Base-by-base conservation (phyloP, 306 rosid genomes). In the Begonia peltatifolia region DNA sequence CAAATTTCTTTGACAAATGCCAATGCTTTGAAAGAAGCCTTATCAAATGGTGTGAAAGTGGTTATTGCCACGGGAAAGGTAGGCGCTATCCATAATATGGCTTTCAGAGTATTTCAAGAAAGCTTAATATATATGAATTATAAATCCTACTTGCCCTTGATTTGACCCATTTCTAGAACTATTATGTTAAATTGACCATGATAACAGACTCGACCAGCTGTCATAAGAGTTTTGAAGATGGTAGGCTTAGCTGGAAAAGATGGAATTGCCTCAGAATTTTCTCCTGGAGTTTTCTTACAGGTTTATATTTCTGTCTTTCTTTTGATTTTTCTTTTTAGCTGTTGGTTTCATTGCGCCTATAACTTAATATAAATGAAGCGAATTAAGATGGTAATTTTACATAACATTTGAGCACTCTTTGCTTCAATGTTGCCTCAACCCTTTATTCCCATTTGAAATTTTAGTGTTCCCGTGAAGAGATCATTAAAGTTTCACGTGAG, bases 1-100 rank as follows among this genome's bases (percentile, higher is more conserved):
- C 94, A 70, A 74, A 63, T 90, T 69, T 58, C 79, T 66, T 54
- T 79, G 50, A 47, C 79, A 48, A 90, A 82, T 63, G 76, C 60
- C 60, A 67, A 61, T 69, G 99, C 94, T 62, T 58, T 90, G 70
- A 80, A 71, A 71, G 95, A 86, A 65, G 99, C 80, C 36, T 50
- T 70, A 43, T 73, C 74, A 36, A 86, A 87, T 74, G 99, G 95
- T 67, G 86, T 85, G 67, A 83, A 90, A 69, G 73, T 90, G 74
- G 87, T 90, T 64, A 80, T 90, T 58, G 97, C 97, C 68, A 90
- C 97, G 0, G 97, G 97, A 67, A 90, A 90, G 76, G 95, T 90
- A 78, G 69, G 87, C 53, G 14, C 11, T 69, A 41, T 54, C 64
- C 11, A 10, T 44, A 11, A 10, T 44, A 44, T 2, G 14, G 6